Evolutionary conservation across 805 yeast genomes (phyloP).

Genomic region (Yamadazyma nakazawae): DNA sequence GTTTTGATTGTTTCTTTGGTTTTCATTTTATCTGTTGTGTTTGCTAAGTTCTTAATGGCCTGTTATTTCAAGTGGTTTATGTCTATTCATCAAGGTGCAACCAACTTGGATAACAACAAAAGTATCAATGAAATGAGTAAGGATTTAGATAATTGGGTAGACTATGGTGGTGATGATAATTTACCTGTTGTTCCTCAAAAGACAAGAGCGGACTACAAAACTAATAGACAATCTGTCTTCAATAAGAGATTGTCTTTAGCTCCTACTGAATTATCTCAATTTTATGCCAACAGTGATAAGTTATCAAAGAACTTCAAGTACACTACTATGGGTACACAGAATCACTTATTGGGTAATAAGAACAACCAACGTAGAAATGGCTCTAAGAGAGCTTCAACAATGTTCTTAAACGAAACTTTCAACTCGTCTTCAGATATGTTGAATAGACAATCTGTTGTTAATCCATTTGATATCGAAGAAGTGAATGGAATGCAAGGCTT

Average conservation of each 20-base stretch:
- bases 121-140: constrained; percentile 19
- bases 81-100: constrained; percentile 74
- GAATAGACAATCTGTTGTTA: constrained; percentile 24
- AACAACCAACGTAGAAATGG: constrained; percentile 5
- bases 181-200: constrained; percentile 48
- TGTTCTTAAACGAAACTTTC: constrained; percentile 25
- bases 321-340: constrained; percentile 68
- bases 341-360: constrained; percentile 32
- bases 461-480: constrained; percentile 36
- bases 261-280: constrained; percentile 35
- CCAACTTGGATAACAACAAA: constrained; percentile 52
- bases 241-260: constrained; percentile 36
- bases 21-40: constrained; percentile 78
- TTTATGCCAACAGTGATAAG: constrained; percentile 31
- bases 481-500: constrained; percentile 43
- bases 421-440: constrained; percentile 35
- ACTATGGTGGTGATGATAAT: neutral
- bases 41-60: constrained; percentile 77
- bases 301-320: constrained; percentile 41
- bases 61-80: constrained; percentile 86
- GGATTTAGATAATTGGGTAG: constrained; percentile 83
- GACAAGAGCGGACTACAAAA: constrained; percentile 48
- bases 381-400: constrained; percentile 20
- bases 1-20: constrained; percentile 79
- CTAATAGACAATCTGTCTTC: constrained; percentile 42